phyloP scores from a whole-genome alignment of 768 basidiomycete genomes.

The Pleurotus pulmonarius region DNA sequence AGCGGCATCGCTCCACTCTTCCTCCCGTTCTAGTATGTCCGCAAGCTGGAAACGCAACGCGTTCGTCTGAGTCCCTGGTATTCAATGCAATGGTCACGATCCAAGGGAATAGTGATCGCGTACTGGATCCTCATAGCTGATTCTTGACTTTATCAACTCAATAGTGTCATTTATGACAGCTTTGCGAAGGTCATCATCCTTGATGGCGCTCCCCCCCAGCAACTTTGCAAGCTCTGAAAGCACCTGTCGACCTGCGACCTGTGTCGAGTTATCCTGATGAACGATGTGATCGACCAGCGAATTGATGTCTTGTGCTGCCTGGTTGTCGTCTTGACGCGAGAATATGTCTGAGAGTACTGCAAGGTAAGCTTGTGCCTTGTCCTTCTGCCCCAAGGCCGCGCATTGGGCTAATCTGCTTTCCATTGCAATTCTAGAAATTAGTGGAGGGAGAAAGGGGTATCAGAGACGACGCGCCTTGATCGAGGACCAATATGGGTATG shows the following conservation, averaged over 20 bases:
- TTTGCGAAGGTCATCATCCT: conserved; percentile 57
- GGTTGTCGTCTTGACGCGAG: conserved; percentile 41
- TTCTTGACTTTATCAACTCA: conserved; percentile 63
- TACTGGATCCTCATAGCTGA: conserved; percentile 96
- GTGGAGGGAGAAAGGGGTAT: too few species aligned
- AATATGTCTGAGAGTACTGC: conserved; percentile 66
- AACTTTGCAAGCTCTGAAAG: conserved; percentile 79
- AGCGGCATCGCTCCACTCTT: conserved; percentile 93
- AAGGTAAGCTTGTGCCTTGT: conserved; percentile 76
- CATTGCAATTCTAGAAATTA: conserved; percentile 34
- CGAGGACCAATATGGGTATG: too few species aligned
- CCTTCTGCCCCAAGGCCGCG: conserved; percentile 69
- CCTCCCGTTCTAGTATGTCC: conserved; percentile 81
- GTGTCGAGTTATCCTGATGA: conserved; percentile 75
- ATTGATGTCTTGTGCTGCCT: conserved; percentile 56
- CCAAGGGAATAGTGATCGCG: conserved; percentile 15
- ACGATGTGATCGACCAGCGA: conserved; percentile 76
- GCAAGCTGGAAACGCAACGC: conserved; percentile 85
- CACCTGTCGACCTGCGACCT: conserved; percentile 87
- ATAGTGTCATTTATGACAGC: conserved; percentile 76
- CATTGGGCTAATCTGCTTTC: conserved; percentile 64
- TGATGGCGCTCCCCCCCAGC: conserved; percentile 53
- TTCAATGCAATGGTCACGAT: background rate
- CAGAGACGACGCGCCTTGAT: too few species aligned
- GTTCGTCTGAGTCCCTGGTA: conserved; percentile 58